Evolutionary conservation across 176 grass and related monocot genomes (phyloP).

Genomic region (Lolium multiflorum): DNA sequence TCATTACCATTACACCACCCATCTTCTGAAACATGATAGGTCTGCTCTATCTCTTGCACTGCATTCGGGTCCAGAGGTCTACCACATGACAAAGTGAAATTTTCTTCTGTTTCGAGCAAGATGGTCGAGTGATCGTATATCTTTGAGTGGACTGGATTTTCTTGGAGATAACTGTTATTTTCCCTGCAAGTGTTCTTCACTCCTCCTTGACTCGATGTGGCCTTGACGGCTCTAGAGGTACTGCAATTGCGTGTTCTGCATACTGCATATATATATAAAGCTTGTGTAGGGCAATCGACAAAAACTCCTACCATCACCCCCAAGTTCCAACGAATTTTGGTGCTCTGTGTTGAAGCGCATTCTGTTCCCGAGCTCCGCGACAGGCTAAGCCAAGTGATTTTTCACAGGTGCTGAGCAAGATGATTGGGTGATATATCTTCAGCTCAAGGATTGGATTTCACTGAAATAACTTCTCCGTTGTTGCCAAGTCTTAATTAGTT

Average conservation of each 20-base stretch:
- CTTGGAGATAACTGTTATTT: not conserved
- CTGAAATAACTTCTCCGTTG: not conserved
- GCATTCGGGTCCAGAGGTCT: not conserved
- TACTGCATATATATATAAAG: not conserved
- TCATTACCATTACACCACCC: not conserved
- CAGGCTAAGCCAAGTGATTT: not conserved
- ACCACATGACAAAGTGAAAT: not conserved
- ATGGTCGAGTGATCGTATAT: not conserved
- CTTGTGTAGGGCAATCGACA: not conserved
- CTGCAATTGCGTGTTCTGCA: not conserved
- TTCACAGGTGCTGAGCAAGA: not conserved
- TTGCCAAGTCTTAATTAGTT: not conserved
- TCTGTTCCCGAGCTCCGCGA: not conserved
- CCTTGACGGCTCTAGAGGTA: not conserved
- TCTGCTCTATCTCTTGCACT: not conserved
- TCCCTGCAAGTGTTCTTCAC: not conserved
- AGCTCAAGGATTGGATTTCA: not conserved
- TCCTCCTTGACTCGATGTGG: not conserved
- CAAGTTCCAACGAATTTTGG: not conserved
- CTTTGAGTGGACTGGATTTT: not conserved
- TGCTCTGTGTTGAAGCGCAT: not conserved
- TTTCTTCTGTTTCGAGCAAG: not conserved
- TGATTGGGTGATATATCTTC: not conserved
- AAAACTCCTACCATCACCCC: not conserved
- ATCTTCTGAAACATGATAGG: not conserved